Conservation (phyloP, 2,329 filamentous ascomycete species). For the Colletotrichum phormii region DNA sequence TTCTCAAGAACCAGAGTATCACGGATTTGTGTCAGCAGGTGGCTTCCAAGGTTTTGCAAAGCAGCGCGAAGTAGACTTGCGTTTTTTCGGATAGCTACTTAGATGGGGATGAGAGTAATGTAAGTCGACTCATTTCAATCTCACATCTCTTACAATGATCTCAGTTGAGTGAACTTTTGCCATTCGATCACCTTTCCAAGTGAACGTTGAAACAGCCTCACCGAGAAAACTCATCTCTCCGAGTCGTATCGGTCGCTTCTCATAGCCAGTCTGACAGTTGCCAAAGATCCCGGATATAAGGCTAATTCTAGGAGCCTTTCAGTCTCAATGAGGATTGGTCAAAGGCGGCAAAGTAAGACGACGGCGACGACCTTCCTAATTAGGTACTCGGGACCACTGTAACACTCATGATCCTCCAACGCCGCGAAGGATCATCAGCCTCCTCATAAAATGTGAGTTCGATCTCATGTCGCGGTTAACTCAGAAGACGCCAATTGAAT, state of each 20-base stretch:
- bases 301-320: background rate
- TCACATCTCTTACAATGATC: background rate
- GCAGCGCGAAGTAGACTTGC: background rate
- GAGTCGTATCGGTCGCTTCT: background rate
- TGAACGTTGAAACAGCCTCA: background rate
- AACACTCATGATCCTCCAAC: background rate
- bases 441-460: background rate
- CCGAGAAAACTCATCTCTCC: background rate
- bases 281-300: background rate
- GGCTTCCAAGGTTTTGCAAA: background rate
- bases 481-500: background rate
- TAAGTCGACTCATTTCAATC: background rate
- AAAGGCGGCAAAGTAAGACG: background rate
- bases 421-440: background rate
- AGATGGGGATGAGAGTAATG: background rate
- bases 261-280: background rate
- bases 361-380: background rate
- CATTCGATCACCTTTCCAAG: background rate
- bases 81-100: background rate
- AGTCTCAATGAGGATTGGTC: background rate
- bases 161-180: background rate
- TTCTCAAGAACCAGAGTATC: constrained; percentile 16
- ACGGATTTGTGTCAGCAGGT: background rate
- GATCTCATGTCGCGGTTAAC: too few species aligned
- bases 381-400: too few species aligned